Conservation (phyloP, 2,329 filamentous ascomycete genomes). For the Aspergillus cejpii region DNA sequence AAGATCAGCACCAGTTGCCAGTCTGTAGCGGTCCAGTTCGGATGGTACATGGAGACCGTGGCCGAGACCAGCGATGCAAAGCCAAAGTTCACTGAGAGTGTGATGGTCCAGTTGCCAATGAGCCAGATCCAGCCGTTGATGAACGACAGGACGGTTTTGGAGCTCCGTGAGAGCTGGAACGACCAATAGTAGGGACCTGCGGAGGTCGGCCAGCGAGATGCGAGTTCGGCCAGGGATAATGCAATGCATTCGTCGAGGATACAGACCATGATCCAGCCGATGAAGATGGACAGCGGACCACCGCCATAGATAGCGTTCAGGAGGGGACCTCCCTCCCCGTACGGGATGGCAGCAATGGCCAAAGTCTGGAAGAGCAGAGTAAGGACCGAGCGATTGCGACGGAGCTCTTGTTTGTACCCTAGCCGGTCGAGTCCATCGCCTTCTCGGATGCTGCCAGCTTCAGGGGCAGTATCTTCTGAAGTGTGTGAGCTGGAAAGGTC, state of each 20-base stretch:
- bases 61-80: slow-evolving; percentile 51
- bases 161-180: slow-evolving; percentile 42
- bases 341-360: slow-evolving; percentile 56
- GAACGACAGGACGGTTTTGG: slow-evolving; percentile 46
- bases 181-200: slow-evolving; percentile 51
- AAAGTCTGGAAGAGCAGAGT: slow-evolving; percentile 57
- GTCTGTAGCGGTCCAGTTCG: slow-evolving; percentile 46
- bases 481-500: background rate
- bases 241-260: slow-evolving; percentile 50
- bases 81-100: slow-evolving; percentile 50
- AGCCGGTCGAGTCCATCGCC: slow-evolving; percentile 38
- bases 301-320: slow-evolving; percentile 41
- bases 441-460: slow-evolving; percentile 22
- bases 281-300: slow-evolving; percentile 51
- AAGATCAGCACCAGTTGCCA: slow-evolving; percentile 69
- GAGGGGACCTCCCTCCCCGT: slow-evolving; percentile 41
- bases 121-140: slow-evolving; percentile 51
- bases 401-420: slow-evolving; percentile 54
- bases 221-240: slow-evolving; percentile 47
- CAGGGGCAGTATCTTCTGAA: background rate
- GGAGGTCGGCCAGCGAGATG: slow-evolving; percentile 48
- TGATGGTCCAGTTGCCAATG: slow-evolving; percentile 49
- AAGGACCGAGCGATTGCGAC: slow-evolving; percentile 53
- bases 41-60: slow-evolving; percentile 49
- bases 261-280: slow-evolving; percentile 52